Evolutionary conservation across 805 yeast genomes (phyloP).

Genomic region (Candida golubevii): DNA sequence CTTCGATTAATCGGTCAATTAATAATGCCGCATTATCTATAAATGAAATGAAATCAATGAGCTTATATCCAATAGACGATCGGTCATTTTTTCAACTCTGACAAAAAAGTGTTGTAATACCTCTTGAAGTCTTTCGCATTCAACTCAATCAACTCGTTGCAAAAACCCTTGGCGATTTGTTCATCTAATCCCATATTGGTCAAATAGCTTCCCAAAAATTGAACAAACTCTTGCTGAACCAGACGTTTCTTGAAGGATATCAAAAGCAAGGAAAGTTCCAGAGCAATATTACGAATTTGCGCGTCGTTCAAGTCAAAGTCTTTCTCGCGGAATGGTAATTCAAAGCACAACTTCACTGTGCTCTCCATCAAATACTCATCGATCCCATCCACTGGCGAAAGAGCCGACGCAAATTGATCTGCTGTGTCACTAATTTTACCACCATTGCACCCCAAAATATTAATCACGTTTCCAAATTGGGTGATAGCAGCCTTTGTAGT

Average conservation of each 20-base stretch:
- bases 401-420: constrained; percentile 48
- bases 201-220: constrained; percentile 49
- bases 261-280: constrained; percentile 69
- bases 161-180: constrained; percentile 56
- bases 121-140: constrained; percentile 67
- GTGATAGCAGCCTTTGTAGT: constrained; percentile 66
- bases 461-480: constrained; percentile 60
- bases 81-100: constrained; percentile 27
- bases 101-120: constrained; percentile 50
- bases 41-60: too few species aligned
- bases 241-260: constrained; percentile 42
- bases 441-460: constrained; percentile 62
- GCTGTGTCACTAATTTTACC: constrained; percentile 54
- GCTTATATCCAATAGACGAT: not conserved
- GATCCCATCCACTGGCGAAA: constrained; percentile 61
- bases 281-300: constrained; percentile 66
- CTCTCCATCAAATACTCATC: constrained; percentile 67
- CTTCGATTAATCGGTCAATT: too few species aligned
- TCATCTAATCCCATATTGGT: constrained; percentile 54
- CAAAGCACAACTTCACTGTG: constrained; percentile 64
- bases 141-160: constrained; percentile 50
- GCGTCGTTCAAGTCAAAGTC: constrained; percentile 72
- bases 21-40: too few species aligned
- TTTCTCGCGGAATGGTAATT: constrained; percentile 70
- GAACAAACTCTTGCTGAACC: constrained; percentile 43